Base-by-base conservation (phyloP, 1,284 basidiomycete species). In the Laetiporus sulphureus region DNA sequence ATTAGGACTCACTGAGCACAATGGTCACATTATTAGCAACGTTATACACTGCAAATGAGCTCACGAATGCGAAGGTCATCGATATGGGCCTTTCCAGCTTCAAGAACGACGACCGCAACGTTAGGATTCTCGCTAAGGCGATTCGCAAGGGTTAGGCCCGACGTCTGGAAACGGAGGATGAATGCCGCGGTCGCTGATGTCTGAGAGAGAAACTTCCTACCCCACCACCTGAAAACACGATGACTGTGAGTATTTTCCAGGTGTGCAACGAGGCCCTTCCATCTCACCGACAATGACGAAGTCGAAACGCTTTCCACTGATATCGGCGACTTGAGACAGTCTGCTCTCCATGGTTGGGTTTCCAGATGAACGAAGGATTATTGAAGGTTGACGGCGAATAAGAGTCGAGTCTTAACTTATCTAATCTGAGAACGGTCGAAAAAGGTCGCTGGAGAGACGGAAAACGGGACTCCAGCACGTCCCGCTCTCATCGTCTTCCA, bases 71-170 rank as follows among this genome's bases (percentile, higher is more conserved):
- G 29, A 5, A 45, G 46, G 34, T 53, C 51, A 13, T 48, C 41
- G 19, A 50, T 37, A 32, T 47, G 45, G 1, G 51, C 49, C 5
- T 40, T 42, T 2, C 49, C 52, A 1, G 52, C 49, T 25, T 53
- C 52, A 8, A 53, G 40, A 5, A 51, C 37, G 5, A 46, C 49
- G 2, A 51, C 52, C 19, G 49, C 35, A 3, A 48, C 30, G 5
- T 33, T 22, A 3, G 46, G 42, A 24, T 51, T 36, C 38, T 51
- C 47, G 27, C 33, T 48, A 16, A 53, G 38, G 6, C 49, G 32
- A 4, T 42, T 37, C 1, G 50, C 48, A 4, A 50, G 34, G 13
- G 32, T 24, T 4, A 36, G 32, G n/a, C 46, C 46, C 5, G 46
- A 42, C 4, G 46, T 43, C 46, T 47, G 18, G 6, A 31, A 27